phyloP scores from a whole-genome alignment of 768 basidiomycete species.

The Hypholoma sublateritium region DNA sequence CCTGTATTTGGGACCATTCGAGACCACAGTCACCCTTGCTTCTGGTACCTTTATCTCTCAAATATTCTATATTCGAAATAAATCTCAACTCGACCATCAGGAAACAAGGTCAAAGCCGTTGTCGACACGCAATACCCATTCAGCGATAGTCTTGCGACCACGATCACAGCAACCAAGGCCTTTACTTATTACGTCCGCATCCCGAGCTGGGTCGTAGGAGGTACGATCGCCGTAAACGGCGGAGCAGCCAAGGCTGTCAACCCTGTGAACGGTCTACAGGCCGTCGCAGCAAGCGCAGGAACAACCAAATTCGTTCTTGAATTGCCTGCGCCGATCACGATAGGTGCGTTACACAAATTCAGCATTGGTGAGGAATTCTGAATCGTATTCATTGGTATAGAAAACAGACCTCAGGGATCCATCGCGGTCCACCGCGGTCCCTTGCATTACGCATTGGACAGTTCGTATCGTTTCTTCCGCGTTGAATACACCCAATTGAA shows the following conservation, averaged over 20 bases:
- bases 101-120: slow-evolving; percentile 40
- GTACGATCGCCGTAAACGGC: slow-evolving; percentile 45
- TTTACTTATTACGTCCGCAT: slow-evolving; percentile 52
- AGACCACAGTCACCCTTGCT: slow-evolving; percentile 37
- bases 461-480: slow-evolving; percentile 21
- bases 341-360: slow-evolving; percentile 27
- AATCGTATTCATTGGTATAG: slow-evolving; percentile 22
- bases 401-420: slow-evolving; percentile 49
- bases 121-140: slow-evolving; percentile 54
- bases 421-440: slow-evolving; percentile 56
- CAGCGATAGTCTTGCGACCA: slow-evolving; percentile 47
- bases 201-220: slow-evolving; percentile 47
- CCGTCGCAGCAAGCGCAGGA: slow-evolving; percentile 38
- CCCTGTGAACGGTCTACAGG: slow-evolving; percentile 45
- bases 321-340: slow-evolving; percentile 46
- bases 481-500: not conserved
- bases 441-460: slow-evolving; percentile 56
- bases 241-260: slow-evolving; percentile 32
- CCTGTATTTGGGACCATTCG: slow-evolving; percentile 49
- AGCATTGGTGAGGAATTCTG: not conserved
- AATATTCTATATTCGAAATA: slow-evolving; percentile 17
- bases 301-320: slow-evolving; percentile 44
- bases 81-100: slow-evolving; percentile 21
- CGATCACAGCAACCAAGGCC: slow-evolving; percentile 38
- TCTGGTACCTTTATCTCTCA: slow-evolving; percentile 26